phyloP scores from a whole-genome alignment of 331 rosid species.

The Quercus phellos region DNA sequence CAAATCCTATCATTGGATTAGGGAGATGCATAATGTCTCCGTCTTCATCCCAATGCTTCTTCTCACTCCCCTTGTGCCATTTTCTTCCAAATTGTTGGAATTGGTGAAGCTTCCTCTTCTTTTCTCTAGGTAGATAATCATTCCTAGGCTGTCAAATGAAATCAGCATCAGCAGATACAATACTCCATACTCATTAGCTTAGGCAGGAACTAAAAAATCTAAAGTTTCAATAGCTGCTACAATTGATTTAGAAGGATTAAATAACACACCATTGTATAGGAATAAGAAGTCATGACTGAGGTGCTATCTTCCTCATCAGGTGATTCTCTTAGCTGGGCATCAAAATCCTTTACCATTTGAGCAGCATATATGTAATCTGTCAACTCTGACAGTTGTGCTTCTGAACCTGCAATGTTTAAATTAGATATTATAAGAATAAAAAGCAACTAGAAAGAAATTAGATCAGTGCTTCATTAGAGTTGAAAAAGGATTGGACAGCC shows the following conservation, averaged over 20 bases:
- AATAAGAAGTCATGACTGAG: constrained; percentile 29
- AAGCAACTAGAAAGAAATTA: too few species aligned
- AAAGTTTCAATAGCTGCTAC: too few species aligned
- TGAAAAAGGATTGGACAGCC: too few species aligned
- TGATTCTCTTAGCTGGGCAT: constrained; percentile 31
- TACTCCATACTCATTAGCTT: not conserved
- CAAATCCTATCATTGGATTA: constrained; percentile 87
- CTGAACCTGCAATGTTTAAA: constrained; percentile 45
- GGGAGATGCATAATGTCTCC: constrained; percentile 66
- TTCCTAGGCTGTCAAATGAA: constrained; percentile 50
- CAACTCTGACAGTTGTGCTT: constrained; percentile 57
- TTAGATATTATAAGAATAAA: too few species aligned
- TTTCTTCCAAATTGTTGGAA: constrained; percentile 52
- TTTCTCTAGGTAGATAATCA: constrained; percentile 21
- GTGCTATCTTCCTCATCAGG: constrained; percentile 40
- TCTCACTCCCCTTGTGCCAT: constrained; percentile 38
- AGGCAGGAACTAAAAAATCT: too few species aligned
- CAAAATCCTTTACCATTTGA: constrained; percentile 57
- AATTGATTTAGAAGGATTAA: too few species aligned
- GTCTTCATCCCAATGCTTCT: constrained; percentile 37
- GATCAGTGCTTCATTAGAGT: too few species aligned
- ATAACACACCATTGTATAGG: not conserved
- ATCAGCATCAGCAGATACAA: constrained; percentile 4
- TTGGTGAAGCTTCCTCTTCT: constrained; percentile 41
- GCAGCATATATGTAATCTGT: constrained; percentile 81